Conservation (phyloP, 495 filamentous ascomycete species). For the Penicillium odoratum region DNA sequence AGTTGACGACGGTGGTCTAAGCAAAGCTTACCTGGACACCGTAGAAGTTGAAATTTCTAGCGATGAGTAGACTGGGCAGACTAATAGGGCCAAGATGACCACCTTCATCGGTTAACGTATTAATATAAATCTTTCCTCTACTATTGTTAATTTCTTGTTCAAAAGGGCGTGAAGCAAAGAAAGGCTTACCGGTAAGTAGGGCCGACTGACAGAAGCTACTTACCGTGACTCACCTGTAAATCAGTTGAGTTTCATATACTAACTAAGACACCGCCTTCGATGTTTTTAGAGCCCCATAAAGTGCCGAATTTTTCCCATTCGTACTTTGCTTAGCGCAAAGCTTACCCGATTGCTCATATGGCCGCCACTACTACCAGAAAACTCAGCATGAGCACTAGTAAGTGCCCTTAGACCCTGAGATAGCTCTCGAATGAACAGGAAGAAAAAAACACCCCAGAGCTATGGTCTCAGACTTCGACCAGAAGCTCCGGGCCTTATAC, state of each 20-base stretch:
- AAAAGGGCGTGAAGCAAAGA: neutral
- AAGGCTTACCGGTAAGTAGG: slow-evolving; percentile 27
- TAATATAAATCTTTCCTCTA: slow-evolving; percentile 56
- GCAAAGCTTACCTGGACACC: slow-evolving; percentile 46
- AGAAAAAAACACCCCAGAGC: slow-evolving; percentile 36
- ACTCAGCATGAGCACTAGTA: slow-evolving; percentile 34
- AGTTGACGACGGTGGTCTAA: slow-evolving; percentile 52
- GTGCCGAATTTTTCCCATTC: neutral
- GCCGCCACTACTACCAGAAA: slow-evolving; percentile 39
- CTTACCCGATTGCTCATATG: slow-evolving; percentile 41
- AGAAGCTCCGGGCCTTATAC: slow-evolving; percentile 35
- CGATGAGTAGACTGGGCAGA: slow-evolving; percentile 48
- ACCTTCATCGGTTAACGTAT: slow-evolving; percentile 52
- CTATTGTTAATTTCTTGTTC: slow-evolving; percentile 14
- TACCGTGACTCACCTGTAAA: slow-evolving; percentile 25
- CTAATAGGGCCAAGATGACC: slow-evolving; percentile 57
- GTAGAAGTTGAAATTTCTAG: slow-evolving; percentile 54
- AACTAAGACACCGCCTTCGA: slow-evolving; percentile 55
- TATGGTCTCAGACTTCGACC: slow-evolving; percentile 40
- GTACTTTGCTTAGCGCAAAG: slow-evolving; percentile 16
- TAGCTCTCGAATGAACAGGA: slow-evolving; percentile 25
- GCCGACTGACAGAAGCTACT: slow-evolving; percentile 31
- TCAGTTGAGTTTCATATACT: slow-evolving; percentile 50
- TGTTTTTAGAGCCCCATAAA: slow-evolving; percentile 43
- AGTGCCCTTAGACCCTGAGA: slow-evolving; percentile 27